A percentile compares a stretch with the other conserved stretches of the same genome.
Evolutionary conservation across 352 stramenopile species (phyloP).

Genomic region (Globisporangium acanthophoron): DNA sequence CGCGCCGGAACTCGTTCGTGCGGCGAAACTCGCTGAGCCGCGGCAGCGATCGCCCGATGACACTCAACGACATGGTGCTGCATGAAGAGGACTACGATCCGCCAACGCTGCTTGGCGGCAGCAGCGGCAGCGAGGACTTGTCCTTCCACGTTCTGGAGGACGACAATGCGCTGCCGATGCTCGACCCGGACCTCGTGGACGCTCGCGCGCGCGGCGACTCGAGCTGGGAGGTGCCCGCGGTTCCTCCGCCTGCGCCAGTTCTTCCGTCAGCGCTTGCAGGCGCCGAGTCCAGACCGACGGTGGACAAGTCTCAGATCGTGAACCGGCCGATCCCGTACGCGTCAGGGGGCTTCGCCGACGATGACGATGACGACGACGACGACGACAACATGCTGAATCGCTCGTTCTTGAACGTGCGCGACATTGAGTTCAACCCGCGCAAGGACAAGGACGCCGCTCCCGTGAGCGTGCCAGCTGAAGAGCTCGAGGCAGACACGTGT

Average conservation of each 20-base stretch:
- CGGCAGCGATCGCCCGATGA: slow-evolving; percentile 7
- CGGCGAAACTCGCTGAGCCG: slow-evolving; percentile 18
- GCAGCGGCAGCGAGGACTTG: neutral
- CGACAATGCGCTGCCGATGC: slow-evolving; percentile 22
- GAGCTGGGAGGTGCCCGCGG: slow-evolving; percentile 26
- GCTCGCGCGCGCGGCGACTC: slow-evolving; percentile 26
- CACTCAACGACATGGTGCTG: slow-evolving; percentile 9
- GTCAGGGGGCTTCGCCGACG: slow-evolving; percentile 3
- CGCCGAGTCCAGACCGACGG: neutral
- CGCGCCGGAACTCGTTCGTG: slow-evolving; percentile 2
- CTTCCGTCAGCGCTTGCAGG: neutral
- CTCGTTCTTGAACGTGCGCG: slow-evolving; percentile 48
- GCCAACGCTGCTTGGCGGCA: slow-evolving; percentile 10
- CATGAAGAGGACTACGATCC: slow-evolving; percentile 1
- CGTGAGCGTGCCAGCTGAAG: slow-evolving; percentile 9
- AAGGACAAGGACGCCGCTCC: slow-evolving; percentile 11
- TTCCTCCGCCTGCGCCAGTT: neutral
- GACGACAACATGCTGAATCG: slow-evolving; percentile 35
- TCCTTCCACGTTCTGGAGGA: slow-evolving; percentile 2
- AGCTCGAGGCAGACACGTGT: neutral
- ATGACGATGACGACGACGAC: slow-evolving; percentile 33
- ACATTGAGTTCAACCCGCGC: slow-evolving; percentile 35
- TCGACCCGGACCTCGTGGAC: slow-evolving; percentile 27
- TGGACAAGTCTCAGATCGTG: slow-evolving; percentile 13
- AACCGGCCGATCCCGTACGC: slow-evolving; percentile 14